Percentiles rank a stretch among this genome's conserved stretches.
These are phyloP conservation scores for Metschnikowia similis DNA, from an alignment of 805 yeast genomes.

Conservation along the genomic window DNA sequence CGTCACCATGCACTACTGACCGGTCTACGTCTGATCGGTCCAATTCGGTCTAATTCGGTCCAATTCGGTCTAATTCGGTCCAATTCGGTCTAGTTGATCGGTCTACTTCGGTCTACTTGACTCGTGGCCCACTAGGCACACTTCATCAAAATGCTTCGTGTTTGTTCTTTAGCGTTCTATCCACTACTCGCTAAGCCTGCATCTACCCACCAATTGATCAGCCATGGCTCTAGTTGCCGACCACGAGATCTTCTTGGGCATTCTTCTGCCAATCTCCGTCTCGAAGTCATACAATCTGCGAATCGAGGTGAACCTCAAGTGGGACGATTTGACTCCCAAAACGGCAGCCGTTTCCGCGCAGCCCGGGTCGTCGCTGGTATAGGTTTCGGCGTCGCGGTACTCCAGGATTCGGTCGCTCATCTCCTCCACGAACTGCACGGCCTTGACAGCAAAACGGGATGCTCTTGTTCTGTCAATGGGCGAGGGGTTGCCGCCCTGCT, in stretches of 20 bases:
- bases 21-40: too few relatives aligned
- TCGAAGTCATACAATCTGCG: conserved; percentile 80
- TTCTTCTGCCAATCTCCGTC: conserved; percentile 73
- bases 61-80: too few relatives aligned
- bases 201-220: conserved; percentile 79
- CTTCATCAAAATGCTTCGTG: too few relatives aligned
- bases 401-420: conserved; percentile 19
- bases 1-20: too few relatives aligned
- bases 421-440: conserved; percentile 65
- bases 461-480: conserved; percentile 76
- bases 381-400: conserved; percentile 27
- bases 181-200: conserved; percentile 7
- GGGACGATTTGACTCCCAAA: conserved; percentile 76
- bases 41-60: too few relatives aligned
- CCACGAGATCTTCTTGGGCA: conserved; percentile 92
- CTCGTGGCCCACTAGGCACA: too few relatives aligned
- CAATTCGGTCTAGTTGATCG: too few relatives aligned
- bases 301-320: conserved; percentile 68
- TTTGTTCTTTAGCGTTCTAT: too few relatives aligned
- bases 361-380: conserved; percentile 29
- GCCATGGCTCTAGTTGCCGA: conserved; percentile 66
- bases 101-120: too few relatives aligned
- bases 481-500: conserved; percentile 77
- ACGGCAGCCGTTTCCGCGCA: conserved; percentile 64
- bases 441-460: conserved; percentile 63